These are phyloP conservation scores for Chalciporus sphaerocephalus DNA, from an alignment of 768 basidiomycete genomes.

Conservation along the genomic window DNA sequence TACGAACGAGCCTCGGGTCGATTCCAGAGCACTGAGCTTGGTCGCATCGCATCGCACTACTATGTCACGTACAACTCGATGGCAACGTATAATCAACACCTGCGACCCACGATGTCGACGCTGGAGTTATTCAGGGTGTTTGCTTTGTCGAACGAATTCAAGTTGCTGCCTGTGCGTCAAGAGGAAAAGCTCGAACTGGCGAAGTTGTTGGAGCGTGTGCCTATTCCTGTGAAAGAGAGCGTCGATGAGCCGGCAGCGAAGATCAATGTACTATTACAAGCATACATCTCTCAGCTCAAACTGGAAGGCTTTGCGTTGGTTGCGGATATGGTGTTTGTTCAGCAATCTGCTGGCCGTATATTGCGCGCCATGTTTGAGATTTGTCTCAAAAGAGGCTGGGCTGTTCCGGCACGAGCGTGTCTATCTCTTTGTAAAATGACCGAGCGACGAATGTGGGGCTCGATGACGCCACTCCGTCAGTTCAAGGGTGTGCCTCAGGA, in stretches of 20 bases:
- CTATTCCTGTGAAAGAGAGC: conserved; percentile 94
- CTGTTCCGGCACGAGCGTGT: conserved; percentile 84
- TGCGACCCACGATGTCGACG: conserved; percentile 79
- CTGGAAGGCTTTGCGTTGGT: conserved; percentile 85
- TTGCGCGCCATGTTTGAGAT: conserved; percentile 97
- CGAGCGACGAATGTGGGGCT: conserved; percentile 87
- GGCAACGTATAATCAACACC: conserved; percentile 93
- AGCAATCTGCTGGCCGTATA: conserved; percentile 96
- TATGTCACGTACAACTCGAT: conserved; percentile 95
- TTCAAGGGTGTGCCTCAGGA: conserved; percentile 89
- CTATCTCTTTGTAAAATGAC: conserved; percentile 97
- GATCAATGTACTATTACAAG: conserved; percentile 93
- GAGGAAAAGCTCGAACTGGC: conserved; percentile 85
- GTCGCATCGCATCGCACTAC: conserved; percentile 91
- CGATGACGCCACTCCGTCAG: conserved; percentile 95
- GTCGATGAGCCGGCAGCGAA: conserved; percentile 97
- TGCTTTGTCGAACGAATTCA: conserved; percentile 94
- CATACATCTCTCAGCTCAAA: conserved; percentile 91
- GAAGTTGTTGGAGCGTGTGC: conserved; percentile 89
- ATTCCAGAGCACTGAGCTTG: conserved; percentile 91
- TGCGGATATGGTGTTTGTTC: conserved; percentile 93
- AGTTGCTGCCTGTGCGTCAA: conserved; percentile 78
- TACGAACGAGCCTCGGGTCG: conserved; percentile 86
- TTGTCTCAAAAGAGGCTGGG: conserved; percentile 97
- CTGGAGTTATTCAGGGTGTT: conserved; percentile 95